A percentile compares a stretch with the other conserved stretches of the same genome.
Evolutionary conservation across 2,329 filamentous ascomycete genomes (phyloP).

Genomic region (Fusarium zealandicum): DNA sequence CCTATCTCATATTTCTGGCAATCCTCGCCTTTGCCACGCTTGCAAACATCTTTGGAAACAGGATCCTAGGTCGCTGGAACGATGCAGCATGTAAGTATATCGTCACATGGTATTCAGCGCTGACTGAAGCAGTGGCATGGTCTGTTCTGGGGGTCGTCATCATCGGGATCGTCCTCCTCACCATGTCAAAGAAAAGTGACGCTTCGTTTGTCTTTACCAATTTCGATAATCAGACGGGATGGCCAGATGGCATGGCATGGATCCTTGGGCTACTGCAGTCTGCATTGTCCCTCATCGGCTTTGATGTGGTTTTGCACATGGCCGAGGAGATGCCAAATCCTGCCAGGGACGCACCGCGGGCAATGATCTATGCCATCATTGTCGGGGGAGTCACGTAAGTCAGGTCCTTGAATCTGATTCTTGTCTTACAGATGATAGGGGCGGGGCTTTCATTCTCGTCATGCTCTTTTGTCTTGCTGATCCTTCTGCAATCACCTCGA

Average conservation of each 20-base stretch:
- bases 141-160: slow-evolving; percentile 51
- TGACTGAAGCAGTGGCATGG: slow-evolving; percentile 45
- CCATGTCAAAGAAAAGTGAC: slow-evolving; percentile 49
- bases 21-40: slow-evolving; percentile 28
- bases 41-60: slow-evolving; percentile 52
- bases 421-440: slow-evolving; percentile 29
- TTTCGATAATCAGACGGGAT: slow-evolving; percentile 54
- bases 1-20: slow-evolving; percentile 51
- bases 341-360: slow-evolving; percentile 49
- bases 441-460: slow-evolving; percentile 49
- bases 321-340: slow-evolving; percentile 55
- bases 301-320: slow-evolving; percentile 54
- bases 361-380: slow-evolving; percentile 52
- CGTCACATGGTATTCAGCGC: background rate
- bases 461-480: slow-evolving; percentile 52
- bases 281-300: slow-evolving; percentile 48
- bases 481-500: slow-evolving; percentile 43
- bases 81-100: slow-evolving; percentile 47
- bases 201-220: slow-evolving; percentile 53
- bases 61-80: slow-evolving; percentile 51
- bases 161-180: slow-evolving; percentile 52
- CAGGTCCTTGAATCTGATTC: rapidly evolving
- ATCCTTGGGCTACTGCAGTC: slow-evolving; percentile 54
- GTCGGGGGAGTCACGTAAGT: slow-evolving; percentile 53
- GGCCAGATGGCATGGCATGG: slow-evolving; percentile 56